phyloP scores from a whole-genome alignment of 106 monocot genomes.

The Dendrobium huoshanense region DNA sequence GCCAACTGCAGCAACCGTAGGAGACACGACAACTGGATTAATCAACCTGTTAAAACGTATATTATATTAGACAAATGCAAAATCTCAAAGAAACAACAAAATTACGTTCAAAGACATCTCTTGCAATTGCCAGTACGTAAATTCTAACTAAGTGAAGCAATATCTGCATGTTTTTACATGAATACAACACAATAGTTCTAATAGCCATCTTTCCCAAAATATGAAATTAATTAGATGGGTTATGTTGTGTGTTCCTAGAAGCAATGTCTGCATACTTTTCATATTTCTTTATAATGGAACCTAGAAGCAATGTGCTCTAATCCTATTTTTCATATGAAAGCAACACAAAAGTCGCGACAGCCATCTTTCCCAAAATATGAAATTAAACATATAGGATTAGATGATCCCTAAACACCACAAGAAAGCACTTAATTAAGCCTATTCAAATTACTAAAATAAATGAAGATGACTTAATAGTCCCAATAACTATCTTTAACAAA shows the following conservation, averaged over 20 bases:
- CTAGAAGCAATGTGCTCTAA: background rate
- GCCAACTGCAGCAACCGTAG: conserved; percentile 90
- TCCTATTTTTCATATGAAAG: background rate
- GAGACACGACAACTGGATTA: conserved; percentile 88
- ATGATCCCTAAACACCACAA: background rate
- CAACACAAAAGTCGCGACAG: background rate
- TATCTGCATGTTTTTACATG: background rate
- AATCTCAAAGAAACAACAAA: conserved; percentile 2
- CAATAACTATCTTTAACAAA: background rate
- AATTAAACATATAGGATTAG: too few relatives aligned
- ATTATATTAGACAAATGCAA: background rate
- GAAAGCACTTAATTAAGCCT: background rate
- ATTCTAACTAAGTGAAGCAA: background rate
- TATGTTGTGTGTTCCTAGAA: too few relatives aligned
- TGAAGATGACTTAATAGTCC: background rate
- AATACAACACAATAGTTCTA: background rate
- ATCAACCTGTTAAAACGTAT: conserved; percentile 54
- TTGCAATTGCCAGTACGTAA: background rate
- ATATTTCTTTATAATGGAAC: too few relatives aligned
- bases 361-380: background rate
- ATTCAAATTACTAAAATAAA: background rate
- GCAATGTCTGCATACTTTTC: too few relatives aligned
- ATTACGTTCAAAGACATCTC: background rate
- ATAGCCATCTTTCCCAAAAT: background rate
- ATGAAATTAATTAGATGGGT: too few relatives aligned